Percentiles rank a stretch among this genome's conserved stretches.
These are phyloP conservation scores for Aspergillus sp. DNA, from an alignment of 2,329 filamentous ascomycete species.

Conservation along the genomic window DNA sequence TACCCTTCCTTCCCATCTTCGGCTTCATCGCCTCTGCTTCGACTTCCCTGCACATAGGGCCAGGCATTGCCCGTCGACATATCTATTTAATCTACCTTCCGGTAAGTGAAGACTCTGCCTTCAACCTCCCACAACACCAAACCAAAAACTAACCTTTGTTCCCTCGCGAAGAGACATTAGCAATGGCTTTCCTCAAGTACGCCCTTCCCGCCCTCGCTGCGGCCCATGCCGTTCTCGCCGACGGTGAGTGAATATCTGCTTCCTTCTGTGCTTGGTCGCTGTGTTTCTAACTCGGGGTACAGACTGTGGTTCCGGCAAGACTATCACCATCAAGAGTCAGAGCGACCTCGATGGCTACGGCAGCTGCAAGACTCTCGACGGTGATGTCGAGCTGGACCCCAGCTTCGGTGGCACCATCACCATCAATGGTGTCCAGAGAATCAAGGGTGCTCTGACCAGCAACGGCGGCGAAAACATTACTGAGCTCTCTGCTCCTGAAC, in stretches of 20 bases:
- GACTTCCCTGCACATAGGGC: conserved; percentile 13
- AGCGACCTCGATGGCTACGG: conserved; percentile 62
- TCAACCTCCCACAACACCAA: background rate
- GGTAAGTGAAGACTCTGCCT: background rate
- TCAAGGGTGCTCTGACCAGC: conserved; percentile 57
- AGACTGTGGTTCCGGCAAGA: conserved; percentile 26
- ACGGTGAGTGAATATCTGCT: conserved; percentile 22
- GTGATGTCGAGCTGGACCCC: conserved; percentile 65
- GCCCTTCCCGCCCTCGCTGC: conserved; percentile 57
- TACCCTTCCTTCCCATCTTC: conserved; percentile 16
- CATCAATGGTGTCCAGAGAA: conserved; percentile 61
- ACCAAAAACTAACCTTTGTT: conserved; percentile 1
- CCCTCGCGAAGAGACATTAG: conserved; percentile 1
- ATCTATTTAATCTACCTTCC: background rate
- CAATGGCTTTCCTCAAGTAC: conserved; percentile 57
- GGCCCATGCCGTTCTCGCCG: conserved; percentile 53
- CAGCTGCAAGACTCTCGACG: conserved; percentile 67
- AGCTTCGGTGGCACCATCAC: conserved; percentile 58
- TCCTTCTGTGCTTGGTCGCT: background rate
- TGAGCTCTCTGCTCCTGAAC: conserved; percentile 59
- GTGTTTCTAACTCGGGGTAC: conserved; percentile 7
- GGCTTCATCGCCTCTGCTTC: conserved; percentile 13
- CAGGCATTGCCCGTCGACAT: conserved; percentile 14
- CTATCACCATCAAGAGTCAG: conserved; percentile 58
- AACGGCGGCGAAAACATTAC: conserved; percentile 61